Evolutionary conservation across 2,329 filamentous ascomycete genomes (phyloP).

Genomic region (Ophiostoma angusticollis): DNA sequence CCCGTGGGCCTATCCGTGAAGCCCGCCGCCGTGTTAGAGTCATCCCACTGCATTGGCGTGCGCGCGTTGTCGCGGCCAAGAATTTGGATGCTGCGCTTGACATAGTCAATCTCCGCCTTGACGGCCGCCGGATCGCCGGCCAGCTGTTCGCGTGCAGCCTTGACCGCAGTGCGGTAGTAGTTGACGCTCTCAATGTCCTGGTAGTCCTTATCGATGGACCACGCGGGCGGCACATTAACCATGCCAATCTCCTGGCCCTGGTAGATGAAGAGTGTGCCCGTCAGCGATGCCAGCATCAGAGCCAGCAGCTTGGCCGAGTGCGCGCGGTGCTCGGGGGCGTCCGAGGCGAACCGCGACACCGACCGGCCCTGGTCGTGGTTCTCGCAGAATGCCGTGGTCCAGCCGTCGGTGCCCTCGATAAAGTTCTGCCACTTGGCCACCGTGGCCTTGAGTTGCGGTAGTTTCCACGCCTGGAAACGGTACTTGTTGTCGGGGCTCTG

Average conservation of each 20-base stretch:
- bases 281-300: conserved; percentile 32
- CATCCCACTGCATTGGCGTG: conserved; percentile 57
- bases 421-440: conserved; percentile 38
- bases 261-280: conserved; percentile 45
- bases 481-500: conserved; percentile 35
- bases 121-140: conserved; percentile 25
- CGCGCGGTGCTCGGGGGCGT: conserved; percentile 28
- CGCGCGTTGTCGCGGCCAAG: conserved; percentile 54
- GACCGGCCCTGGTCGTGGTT: conserved; percentile 50
- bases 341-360: conserved; percentile 38
- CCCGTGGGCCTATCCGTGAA: conserved; percentile 39
- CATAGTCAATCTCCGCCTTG: conserved; percentile 30
- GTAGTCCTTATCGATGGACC: conserved; percentile 32
- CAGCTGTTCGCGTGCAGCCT: conserved; percentile 13
- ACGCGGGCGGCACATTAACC: conserved; percentile 36
- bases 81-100: conserved; percentile 39
- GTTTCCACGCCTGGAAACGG: conserved; percentile 36
- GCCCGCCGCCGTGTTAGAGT: conserved; percentile 37
- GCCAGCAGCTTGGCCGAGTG: conserved; percentile 40
- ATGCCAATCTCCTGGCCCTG: conserved; percentile 51
- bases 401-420: conserved; percentile 38
- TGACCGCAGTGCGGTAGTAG: conserved; percentile 26
- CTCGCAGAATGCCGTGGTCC: conserved; percentile 49
- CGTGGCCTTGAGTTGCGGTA: conserved; percentile 30
- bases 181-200: conserved; percentile 37